Evolutionary conservation across 495 filamentous ascomycete genomes (phyloP).

Genomic region (Margaritispora aquatica): DNA sequence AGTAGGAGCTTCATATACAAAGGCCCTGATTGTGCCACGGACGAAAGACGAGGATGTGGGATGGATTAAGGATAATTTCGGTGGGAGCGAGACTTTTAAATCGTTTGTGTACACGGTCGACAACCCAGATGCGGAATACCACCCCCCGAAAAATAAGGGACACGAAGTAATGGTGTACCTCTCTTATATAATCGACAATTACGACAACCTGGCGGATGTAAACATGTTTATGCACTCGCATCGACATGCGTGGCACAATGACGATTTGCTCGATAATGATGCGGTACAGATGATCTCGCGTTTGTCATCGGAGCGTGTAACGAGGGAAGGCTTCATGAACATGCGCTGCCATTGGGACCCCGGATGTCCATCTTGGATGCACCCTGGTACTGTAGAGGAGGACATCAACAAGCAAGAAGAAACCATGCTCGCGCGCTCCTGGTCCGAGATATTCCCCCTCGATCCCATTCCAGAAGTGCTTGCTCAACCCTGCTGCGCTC

Average conservation of each 20-base stretch:
- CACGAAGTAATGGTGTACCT: slow-evolving; percentile 60
- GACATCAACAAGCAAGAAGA: slow-evolving; percentile 28
- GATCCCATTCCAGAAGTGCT: slow-evolving; percentile 42
- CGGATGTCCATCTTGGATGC: slow-evolving; percentile 60
- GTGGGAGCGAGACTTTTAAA: slow-evolving; percentile 12
- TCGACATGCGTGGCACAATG: slow-evolving; percentile 61
- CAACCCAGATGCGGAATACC: slow-evolving; percentile 30
- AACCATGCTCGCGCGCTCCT: slow-evolving; percentile 32
- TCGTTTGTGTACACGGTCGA: slow-evolving; percentile 40
- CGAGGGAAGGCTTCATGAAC: slow-evolving; percentile 58
- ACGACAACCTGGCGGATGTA: slow-evolving; percentile 50
- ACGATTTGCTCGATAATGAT: slow-evolving; percentile 44
- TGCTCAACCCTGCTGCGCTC: slow-evolving; percentile 51
- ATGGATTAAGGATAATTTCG: slow-evolving; percentile 45
- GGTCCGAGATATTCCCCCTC: slow-evolving; percentile 51
- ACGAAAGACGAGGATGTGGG: slow-evolving; percentile 45
- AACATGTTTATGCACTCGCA: slow-evolving; percentile 58
- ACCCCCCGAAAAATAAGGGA: slow-evolving; percentile 50
- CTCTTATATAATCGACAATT: slow-evolving; percentile 59
- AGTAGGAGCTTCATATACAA: slow-evolving; percentile 39
- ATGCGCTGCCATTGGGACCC: slow-evolving; percentile 55
- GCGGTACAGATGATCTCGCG: slow-evolving; percentile 46
- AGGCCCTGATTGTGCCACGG: slow-evolving; percentile 50
- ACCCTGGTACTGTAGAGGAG: slow-evolving; percentile 21
- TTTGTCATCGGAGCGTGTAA: slow-evolving; percentile 46